Conservation (phyloP, 2,329 filamentous ascomycete genomes). For the Verticillium zaregamsianum region DNA sequence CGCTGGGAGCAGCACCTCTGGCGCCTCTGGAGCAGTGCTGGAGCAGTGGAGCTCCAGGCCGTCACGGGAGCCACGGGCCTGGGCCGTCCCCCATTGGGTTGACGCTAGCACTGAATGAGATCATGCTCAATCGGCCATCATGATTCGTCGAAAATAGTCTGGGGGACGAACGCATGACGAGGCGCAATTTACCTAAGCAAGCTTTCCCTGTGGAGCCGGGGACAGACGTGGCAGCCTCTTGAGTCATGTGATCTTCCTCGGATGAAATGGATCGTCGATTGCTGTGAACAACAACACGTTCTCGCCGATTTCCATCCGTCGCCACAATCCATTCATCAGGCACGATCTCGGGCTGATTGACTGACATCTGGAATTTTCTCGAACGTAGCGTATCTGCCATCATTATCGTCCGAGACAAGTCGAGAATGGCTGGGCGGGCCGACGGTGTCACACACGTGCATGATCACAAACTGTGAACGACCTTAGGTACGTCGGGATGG, state of each 20-base stretch:
- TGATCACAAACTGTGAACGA: too few species aligned
- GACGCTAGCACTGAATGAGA: not conserved
- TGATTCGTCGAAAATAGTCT: not conserved
- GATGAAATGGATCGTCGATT: not conserved
- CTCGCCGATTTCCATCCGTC: not conserved
- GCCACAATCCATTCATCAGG: not conserved
- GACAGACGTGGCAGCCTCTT: not conserved
- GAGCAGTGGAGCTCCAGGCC: not conserved
- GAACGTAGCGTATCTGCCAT: too few species aligned
- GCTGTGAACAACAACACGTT: not conserved
- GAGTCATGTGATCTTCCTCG: not conserved
- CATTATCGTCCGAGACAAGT: too few species aligned
- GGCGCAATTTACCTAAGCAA: not conserved
- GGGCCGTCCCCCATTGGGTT: not conserved
- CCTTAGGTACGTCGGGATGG: too few species aligned
- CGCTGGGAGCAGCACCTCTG: not conserved
- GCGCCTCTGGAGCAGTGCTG: not conserved
- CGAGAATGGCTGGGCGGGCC: too few species aligned
- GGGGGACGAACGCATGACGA: not conserved
- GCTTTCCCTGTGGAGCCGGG: not conserved
- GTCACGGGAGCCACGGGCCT: not conserved
- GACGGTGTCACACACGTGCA: too few species aligned
- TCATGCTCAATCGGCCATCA: not conserved
- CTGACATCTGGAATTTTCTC: not conserved
- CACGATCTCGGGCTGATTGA: not conserved